phyloP scores from a whole-genome alignment of 176 grass and related monocot species.

The Triticum timopheevii region DNA sequence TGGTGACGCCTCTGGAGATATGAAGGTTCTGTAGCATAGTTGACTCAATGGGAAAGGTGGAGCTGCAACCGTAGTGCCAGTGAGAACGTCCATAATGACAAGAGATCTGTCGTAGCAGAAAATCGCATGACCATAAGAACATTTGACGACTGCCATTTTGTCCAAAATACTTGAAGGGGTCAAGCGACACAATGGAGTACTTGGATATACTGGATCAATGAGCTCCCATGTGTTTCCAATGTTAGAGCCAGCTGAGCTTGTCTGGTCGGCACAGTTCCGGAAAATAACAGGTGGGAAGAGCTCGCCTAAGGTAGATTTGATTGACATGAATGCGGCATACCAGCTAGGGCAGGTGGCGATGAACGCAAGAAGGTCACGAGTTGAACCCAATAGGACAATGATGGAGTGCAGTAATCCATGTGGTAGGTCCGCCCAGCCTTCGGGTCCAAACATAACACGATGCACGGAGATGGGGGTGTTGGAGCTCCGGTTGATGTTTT shows the following conservation, averaged over 20 bases:
- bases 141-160: background rate
- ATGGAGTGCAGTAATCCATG: slow-evolving; percentile 27
- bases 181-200: background rate
- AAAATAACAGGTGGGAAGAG: background rate
- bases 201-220: background rate
- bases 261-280: background rate
- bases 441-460: background rate
- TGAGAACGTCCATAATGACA: background rate
- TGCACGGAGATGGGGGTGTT: background rate
- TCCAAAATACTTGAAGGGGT: background rate
- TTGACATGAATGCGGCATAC: background rate
- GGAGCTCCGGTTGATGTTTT: background rate
- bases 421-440: slow-evolving; percentile 40
- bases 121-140: slow-evolving; percentile 4
- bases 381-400: slow-evolving; percentile 24
- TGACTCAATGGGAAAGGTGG: background rate
- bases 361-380: background rate
- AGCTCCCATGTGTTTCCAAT: background rate
- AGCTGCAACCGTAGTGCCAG: background rate
- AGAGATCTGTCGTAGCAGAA: background rate
- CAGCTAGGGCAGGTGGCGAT: background rate
- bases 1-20: background rate
- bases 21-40: background rate
- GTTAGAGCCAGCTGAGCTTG: background rate
- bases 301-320: background rate